phyloP scores from a whole-genome alignment of 352 stramenopile genomes.

The Globisporangium radiosum region DNA sequence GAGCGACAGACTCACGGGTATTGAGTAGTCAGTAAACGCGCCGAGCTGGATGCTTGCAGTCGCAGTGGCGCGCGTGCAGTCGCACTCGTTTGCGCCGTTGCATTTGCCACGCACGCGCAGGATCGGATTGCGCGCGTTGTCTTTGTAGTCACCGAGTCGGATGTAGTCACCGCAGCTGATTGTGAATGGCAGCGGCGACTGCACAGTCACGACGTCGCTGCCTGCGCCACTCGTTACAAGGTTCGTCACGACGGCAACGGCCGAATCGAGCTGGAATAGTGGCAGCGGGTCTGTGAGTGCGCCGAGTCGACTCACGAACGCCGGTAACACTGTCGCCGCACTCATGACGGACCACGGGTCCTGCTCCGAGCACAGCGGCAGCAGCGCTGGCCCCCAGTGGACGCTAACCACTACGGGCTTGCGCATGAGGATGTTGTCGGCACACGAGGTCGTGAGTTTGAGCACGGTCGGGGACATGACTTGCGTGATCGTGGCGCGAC shows the following conservation, averaged over 20 bases:
- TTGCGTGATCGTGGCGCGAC: slow-evolving; percentile 15
- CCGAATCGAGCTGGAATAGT: slow-evolving; percentile 51
- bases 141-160: slow-evolving; percentile 37
- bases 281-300: slow-evolving; percentile 36
- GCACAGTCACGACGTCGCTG: slow-evolving; percentile 29
- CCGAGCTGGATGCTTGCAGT: slow-evolving; percentile 35
- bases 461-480: slow-evolving; percentile 19
- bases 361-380: slow-evolving; percentile 44
- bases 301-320: slow-evolving; percentile 25
- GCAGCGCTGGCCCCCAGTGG: slow-evolving; percentile 57
- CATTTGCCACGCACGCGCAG: slow-evolving; percentile 72
- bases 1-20: slow-evolving; percentile 35
- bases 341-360: slow-evolving; percentile 50
- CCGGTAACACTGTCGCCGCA: slow-evolving; percentile 11
- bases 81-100: slow-evolving; percentile 24
- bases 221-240: slow-evolving; percentile 20
- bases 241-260: slow-evolving; percentile 31
- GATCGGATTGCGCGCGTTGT: slow-evolving; percentile 16
- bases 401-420: slow-evolving; percentile 28
- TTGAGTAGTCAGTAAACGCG: slow-evolving; percentile 27
- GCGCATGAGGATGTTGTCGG: slow-evolving; percentile 13
- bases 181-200: slow-evolving; percentile 14
- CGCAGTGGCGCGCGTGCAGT: slow-evolving; percentile 26
- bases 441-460: slow-evolving; percentile 26
- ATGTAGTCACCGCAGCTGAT: slow-evolving; percentile 68